Base-by-base conservation (phyloP, 208 protist genomes). In the Leptomonas seymouri region DNA sequence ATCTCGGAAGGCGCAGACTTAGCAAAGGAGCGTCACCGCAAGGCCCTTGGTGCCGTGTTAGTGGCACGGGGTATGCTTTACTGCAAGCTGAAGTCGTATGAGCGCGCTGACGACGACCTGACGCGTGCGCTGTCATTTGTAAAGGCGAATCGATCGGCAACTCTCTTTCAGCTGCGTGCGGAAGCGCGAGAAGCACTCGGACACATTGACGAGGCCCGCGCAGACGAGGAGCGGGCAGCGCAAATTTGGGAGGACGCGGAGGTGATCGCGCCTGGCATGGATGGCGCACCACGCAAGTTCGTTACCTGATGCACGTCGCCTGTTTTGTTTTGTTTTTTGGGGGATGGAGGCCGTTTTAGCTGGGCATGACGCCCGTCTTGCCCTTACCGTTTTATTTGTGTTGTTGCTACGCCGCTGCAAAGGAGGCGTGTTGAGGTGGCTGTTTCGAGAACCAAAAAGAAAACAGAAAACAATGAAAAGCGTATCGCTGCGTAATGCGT, bases 191-290 rank as follows among this genome's bases (percentile, higher is more conserved):
- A 96, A 66, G 86, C 82, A 0, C 80, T 93, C 31, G 91, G 91
- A 15, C 76, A 82, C 62, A 91, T 96, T 54, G 88, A 93, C 36
- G 91, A 93, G 31, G 88, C 91, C n/a, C 80, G 91, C 44, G 80
- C 71, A 7, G 91, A 96, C 53, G 91, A 96, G 64, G 82, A 93
- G 73, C 54, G 83, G 23, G 91, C 91, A 25, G 91, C 87, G 36
- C 84, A 93, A 63, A 94, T 96, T 63, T 96, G 91, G 88, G 91
- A 96, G 62, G 82, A 91, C 72, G 87, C 86, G 21, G 91, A 96
- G 68, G 84, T 92, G 23, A 89, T 96, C 54, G 42, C 69, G n/a
- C 78, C 84, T 1, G 88, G 86, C 55, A 89, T 96, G 84, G 75
- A 81, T n/a, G 88, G 85, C 11, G 71, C 71, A 4, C 82, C 88